Percentiles rank a stretch among this genome's conserved stretches.
Conservation (phyloP, 768 basidiomycete species). For the Roridomyces roridus region DNA sequence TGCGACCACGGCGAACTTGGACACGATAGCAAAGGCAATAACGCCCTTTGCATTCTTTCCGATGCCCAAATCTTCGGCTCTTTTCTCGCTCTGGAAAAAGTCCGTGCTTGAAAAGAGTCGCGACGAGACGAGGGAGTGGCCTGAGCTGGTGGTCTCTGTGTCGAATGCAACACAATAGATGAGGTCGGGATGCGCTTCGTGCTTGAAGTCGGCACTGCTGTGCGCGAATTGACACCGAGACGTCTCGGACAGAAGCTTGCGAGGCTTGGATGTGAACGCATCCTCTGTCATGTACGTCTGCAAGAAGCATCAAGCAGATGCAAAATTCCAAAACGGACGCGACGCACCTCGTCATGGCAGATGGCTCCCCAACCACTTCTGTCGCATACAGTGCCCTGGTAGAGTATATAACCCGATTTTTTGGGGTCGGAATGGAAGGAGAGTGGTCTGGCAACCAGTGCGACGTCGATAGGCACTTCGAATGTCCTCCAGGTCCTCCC, state of each 20-base stretch:
- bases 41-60: conserved; percentile 86
- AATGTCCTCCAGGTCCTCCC: conserved; percentile 90
- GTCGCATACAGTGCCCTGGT: conserved; percentile 75
- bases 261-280: conserved; percentile 68
- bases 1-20: conserved; percentile 91
- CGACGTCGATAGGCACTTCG: conserved; percentile 60
- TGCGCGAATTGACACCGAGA: conserved; percentile 89
- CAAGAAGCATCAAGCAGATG: conserved; percentile 11
- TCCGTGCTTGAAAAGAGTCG: conserved; percentile 85
- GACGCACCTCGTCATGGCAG: conserved; percentile 76
- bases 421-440: conserved; percentile 83
- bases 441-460: conserved; percentile 65
- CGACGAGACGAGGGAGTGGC: conserved; percentile 59
- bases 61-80: conserved; percentile 84
- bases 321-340: background rate
- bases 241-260: conserved; percentile 71
- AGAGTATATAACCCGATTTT: conserved; percentile 77
- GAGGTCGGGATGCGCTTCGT: conserved; percentile 72
- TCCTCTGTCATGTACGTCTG: conserved; percentile 92
- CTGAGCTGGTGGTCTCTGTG: conserved; percentile 50
- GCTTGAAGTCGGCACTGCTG: conserved; percentile 81
- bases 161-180: conserved; percentile 93
- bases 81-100: conserved; percentile 72
- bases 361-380: conserved; percentile 52
- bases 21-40: conserved; percentile 89